Evolutionary conservation across 2,329 filamentous ascomycete species (phyloP).

Genomic region (Diaporthe vexans): DNA sequence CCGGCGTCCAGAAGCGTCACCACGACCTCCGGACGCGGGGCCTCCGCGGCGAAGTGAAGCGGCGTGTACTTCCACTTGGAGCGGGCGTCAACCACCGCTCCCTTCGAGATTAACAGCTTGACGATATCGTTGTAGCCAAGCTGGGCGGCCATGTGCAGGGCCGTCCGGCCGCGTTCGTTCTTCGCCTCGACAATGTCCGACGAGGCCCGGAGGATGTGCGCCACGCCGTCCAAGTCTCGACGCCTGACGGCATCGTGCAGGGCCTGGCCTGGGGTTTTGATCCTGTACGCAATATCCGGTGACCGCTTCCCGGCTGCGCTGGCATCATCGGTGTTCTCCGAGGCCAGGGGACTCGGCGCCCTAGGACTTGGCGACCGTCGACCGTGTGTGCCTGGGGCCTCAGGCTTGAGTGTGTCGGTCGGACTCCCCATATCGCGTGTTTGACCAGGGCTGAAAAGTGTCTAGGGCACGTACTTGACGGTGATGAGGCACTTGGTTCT

Average conservation of each 20-base stretch:
- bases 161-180: neutral
- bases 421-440: neutral
- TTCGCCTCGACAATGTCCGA: neutral
- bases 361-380: neutral
- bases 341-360: neutral
- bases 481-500: neutral
- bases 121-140: neutral
- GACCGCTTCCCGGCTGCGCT: neutral
- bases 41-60: neutral
- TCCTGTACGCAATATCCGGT: neutral
- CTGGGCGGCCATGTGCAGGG: neutral
- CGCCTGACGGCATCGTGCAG: neutral
- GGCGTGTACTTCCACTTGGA: neutral
- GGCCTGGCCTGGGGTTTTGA: slow-evolving; percentile 6
- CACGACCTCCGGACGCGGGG: neutral
- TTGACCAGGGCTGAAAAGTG: neutral
- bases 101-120: neutral
- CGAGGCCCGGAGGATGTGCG: neutral
- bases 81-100: neutral
- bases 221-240: neutral
- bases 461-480: too few species aligned
- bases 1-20: neutral
- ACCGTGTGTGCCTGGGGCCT: neutral
- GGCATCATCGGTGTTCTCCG: neutral
- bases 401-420: neutral